phyloP scores from a whole-genome alignment of 129 eudicot species.

The Centaurea solstitialis region DNA sequence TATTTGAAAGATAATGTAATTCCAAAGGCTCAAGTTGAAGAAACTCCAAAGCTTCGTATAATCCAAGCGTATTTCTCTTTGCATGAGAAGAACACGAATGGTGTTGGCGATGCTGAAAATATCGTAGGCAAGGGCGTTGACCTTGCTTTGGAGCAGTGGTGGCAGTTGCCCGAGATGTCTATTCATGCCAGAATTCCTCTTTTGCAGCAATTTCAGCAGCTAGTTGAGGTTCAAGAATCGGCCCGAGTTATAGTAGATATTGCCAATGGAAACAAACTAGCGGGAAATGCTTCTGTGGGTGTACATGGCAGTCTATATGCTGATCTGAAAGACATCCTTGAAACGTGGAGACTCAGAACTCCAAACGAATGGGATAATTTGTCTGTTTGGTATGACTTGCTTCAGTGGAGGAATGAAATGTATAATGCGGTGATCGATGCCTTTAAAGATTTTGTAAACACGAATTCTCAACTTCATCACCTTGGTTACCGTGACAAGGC shows the following conservation, averaged over 20 bases:
- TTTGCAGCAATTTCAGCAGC: slow-evolving; percentile 93
- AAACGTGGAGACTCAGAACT: slow-evolving; percentile 96
- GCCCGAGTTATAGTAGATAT: slow-evolving; percentile 82
- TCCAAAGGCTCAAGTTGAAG: slow-evolving; percentile 95
- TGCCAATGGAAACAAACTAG: slow-evolving; percentile 77
- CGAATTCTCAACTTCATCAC: slow-evolving; percentile 90
- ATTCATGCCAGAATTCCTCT: slow-evolving; percentile 91
- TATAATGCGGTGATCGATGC: slow-evolving; percentile 87
- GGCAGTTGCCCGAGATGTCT: slow-evolving; percentile 99
- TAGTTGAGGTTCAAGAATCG: slow-evolving; percentile 98
- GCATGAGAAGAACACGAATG: slow-evolving; percentile 87
- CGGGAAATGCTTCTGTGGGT: slow-evolving; percentile 68
- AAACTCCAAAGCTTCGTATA: slow-evolving; percentile 93
- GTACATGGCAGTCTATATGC: slow-evolving; percentile 84
- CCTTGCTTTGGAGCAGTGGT: slow-evolving; percentile 99
- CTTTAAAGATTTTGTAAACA: slow-evolving; percentile 67
- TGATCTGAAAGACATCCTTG: slow-evolving; percentile 96
- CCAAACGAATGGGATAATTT: slow-evolving; percentile 97
- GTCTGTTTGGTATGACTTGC: slow-evolving; percentile 97
- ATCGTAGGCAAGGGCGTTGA: slow-evolving; percentile 92
- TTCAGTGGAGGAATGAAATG: slow-evolving; percentile 99
- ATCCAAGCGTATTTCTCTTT: slow-evolving; percentile 94
- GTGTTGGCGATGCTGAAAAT: slow-evolving; percentile 92
- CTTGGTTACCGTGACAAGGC: slow-evolving; percentile 99
- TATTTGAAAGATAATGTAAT: slow-evolving; percentile 88